These are phyloP conservation scores for Cyclostephanos invisitatus DNA, from an alignment of 108 stramenopile genomes.

Conservation along the genomic window DNA sequence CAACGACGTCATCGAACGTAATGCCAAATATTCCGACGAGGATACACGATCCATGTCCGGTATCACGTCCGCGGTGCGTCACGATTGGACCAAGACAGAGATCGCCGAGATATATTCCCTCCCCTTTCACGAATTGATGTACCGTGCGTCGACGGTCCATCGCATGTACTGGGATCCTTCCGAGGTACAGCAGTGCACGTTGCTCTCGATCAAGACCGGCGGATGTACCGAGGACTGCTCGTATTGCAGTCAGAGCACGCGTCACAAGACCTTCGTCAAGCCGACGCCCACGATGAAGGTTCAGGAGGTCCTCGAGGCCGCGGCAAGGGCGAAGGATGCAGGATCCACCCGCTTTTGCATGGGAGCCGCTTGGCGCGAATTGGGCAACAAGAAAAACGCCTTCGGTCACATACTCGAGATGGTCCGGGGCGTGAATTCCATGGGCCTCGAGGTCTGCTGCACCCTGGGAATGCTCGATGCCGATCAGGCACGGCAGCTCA, in stretches of 20 bases:
- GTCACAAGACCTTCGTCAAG: conserved; percentile 98
- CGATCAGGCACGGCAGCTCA: conserved; percentile 95
- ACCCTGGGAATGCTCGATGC: conserved; percentile 96
- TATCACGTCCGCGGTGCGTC: conserved; percentile 73
- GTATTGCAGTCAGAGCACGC: conserved; percentile 95
- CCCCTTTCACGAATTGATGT: conserved; percentile 97
- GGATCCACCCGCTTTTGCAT: conserved; percentile 98
- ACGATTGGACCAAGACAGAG: conserved; percentile 93
- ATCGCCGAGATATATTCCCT: conserved; percentile 88
- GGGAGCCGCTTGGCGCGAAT: conserved; percentile 98
- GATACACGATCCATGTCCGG: conserved; percentile 70
- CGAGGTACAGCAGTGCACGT: conserved; percentile 97
- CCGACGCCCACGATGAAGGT: conserved; percentile 98
- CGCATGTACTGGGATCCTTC: conserved; percentile 97
- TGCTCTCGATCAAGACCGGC: conserved; percentile 96
- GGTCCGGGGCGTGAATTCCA: conserved; percentile 90
- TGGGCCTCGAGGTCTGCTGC: conserved; percentile 96
- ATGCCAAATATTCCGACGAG: conserved; percentile 72
- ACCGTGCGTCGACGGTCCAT: conserved; percentile 91
- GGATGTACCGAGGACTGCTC: conserved; percentile 98
- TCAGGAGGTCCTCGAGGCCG: conserved; percentile 95
- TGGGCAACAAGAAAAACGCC: conserved; percentile 98
- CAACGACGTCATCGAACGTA: conserved; percentile 77
- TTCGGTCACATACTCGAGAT: conserved; percentile 96
- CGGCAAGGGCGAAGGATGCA: conserved; percentile 92